Base-by-base conservation (phyloP, 106 monocot genomes). In the Xerophyta viscosa region DNA sequence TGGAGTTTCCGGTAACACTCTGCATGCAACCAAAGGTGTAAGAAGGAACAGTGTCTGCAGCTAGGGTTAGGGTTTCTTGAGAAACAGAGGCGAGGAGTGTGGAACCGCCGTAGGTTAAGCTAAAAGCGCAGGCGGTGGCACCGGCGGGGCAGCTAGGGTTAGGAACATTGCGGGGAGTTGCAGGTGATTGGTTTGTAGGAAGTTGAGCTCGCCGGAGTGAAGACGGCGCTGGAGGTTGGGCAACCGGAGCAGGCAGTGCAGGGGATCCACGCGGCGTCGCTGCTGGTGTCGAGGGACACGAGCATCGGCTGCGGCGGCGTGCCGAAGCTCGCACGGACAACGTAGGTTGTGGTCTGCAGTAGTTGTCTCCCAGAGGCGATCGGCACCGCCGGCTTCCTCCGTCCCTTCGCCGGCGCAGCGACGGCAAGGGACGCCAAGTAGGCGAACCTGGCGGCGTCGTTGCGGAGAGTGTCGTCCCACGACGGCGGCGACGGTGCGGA, bases 51-150 rank as follows among this genome's bases (percentile, higher is more conserved):
- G 46, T 44, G 65, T 85, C 76, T 37, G 54, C 45, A 18, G 76
- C 88, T 15, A 96, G 61, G 42, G 77, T 44, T 20, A 88, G 65
- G 46, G 78, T 60, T 65, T 96, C 88, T 27, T 70, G 63, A 4
- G 73, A 43, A 2, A 89, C 69, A 8, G 50, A 48, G 28, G 85
- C 81, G 29, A 30, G 27, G 68, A 89, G 18, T 41, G 75, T 56
- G 41, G 87, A 74, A 30, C 39, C 10, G 3, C 82, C 87, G 65
- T 93, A 87, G 31, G 74, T 68, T 61, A 92, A 48, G 65, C 77
- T 80, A 63, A 87, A 93, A 51, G 57, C 37, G 66, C 92, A 87
- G 24, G 58, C 26, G 26, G 20, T 3, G 30, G 53, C 28, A 18
- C 31, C 18, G 21, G 45, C 24, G 10, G 62, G 37, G 65, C 75